Evolutionary conservation across 2,329 filamentous ascomycete species (phyloP).

Genomic region (Lachnellula subtilissima): DNA sequence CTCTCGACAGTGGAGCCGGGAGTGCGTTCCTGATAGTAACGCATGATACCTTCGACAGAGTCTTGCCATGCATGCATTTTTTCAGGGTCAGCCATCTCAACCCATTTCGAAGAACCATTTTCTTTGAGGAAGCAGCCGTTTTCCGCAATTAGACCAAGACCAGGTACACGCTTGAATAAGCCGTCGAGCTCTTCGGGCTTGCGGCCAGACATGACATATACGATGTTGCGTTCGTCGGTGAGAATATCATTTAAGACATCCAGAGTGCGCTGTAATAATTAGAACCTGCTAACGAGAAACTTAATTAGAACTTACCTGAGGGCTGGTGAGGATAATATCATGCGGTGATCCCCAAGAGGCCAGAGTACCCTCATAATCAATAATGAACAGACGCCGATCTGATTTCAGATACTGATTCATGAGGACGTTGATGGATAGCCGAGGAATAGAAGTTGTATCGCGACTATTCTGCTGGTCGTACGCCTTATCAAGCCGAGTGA

Average conservation of each 20-base stretch:
- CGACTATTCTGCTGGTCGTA: conserved; percentile 81
- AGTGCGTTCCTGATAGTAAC: conserved; percentile 85
- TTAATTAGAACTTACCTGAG: conserved; percentile 44
- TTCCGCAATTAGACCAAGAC: conserved; percentile 85
- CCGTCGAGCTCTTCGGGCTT: conserved; percentile 83
- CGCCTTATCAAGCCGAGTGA: conserved; percentile 64
- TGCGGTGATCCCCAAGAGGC: conserved; percentile 81
- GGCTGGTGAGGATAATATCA: conserved; percentile 80
- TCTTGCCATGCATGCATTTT: conserved; percentile 76
- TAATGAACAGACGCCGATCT: conserved; percentile 71
- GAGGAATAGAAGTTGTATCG: conserved; percentile 80
- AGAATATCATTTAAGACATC: conserved; percentile 78
- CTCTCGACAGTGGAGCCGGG: conserved; percentile 86
- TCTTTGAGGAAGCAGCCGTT: conserved; percentile 88
- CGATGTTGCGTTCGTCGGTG: conserved; percentile 72
- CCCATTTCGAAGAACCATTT: conserved; percentile 65
- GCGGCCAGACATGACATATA: conserved; percentile 91
- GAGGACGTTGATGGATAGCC: conserved; percentile 66
- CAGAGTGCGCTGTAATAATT: conserved; percentile 59
- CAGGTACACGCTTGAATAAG: conserved; percentile 77
- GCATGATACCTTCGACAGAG: conserved; percentile 74
- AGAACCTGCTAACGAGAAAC: conserved; percentile 7
- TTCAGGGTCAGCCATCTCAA: conserved; percentile 66
- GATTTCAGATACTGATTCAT: conserved; percentile 61
- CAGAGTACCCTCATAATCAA: conserved; percentile 92